Evolutionary conservation across 148 eudicot species (phyloP), one percentile per base, ranked within the genome.

Genomic region (Nyssa sinensis): DNA sequence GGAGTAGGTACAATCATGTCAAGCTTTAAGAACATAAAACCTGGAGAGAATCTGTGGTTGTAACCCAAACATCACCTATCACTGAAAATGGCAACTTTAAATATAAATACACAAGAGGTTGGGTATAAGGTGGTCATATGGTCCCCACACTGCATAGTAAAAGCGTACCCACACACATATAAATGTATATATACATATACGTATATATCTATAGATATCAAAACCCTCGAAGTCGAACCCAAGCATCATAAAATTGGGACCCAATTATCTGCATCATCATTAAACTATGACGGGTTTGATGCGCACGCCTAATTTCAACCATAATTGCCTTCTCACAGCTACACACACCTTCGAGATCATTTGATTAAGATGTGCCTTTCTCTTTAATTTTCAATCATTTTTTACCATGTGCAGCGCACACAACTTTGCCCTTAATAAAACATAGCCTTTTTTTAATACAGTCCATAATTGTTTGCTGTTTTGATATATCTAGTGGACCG

Each of bases 21-120:
- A 35, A 80, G 63, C 81, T 80, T 83, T 80, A 71, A 76, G 62
- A 73, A 80, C 83, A 80, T 83, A 70, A 83, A 83, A 83, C 86
- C 86, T 83, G 86, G 86, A 83, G 83, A 77, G 76, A 71, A 66
- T 69, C 80, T 83, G 49, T 59, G 59, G 49, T 62, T 68, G 67
- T 60, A 37, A 37, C 72, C 72, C 66, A 58, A 68, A 49, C 33
- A 33, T 1, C 27, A 30, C 47, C n/a, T 19, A 31, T 41, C 34
- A 66, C 37, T 62, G 31, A 7, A 24, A 34, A 62, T 17, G 9
- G 3, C 17, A 41, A 62, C 64, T 62, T 62, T 12, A 29, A 28
- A 62, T 28, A 4, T 29, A 29, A 62, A 11, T 27, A 12, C 19
- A 62, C 14, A 62, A 29, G 34, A 28, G 19, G 19, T 11, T 28